Conservation (phyloP, 2,329 filamentous ascomycete species). For the Botrytis squamosa region DNA sequence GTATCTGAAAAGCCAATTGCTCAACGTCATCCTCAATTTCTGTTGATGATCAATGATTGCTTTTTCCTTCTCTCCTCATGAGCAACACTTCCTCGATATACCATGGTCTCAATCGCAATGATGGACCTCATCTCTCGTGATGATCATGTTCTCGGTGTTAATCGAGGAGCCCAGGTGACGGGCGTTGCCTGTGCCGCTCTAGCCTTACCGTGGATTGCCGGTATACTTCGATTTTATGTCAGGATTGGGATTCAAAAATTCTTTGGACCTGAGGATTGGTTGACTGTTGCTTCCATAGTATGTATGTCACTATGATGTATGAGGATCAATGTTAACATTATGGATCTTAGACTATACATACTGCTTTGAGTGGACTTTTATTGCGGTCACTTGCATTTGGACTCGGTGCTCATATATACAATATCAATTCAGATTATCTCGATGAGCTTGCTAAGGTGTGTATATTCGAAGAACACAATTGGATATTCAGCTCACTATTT, state of each 20-base stretch:
- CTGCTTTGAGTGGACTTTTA: constrained; percentile 32
- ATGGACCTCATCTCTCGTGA: not conserved
- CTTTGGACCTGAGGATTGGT: constrained; percentile 38
- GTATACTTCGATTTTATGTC: constrained; percentile 36
- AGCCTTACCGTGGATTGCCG: constrained; percentile 39
- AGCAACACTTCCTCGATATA: not conserved
- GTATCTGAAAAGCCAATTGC: not conserved
- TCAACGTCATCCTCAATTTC: not conserved
- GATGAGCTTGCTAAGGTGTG: constrained; percentile 33
- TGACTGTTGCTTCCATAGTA: constrained; percentile 36
- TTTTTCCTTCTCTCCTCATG: not conserved
- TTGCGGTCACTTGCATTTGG: constrained; percentile 31
- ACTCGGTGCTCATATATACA: constrained; percentile 36
- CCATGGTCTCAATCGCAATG: not conserved
- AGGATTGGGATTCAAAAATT: constrained; percentile 35
- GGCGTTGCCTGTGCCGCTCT: constrained; percentile 41
- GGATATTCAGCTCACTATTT: not conserved
- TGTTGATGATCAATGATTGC: not conserved
- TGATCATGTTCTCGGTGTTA: constrained; percentile 19
- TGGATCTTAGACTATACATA: constrained; percentile 31
- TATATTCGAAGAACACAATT: not conserved
- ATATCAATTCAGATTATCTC: constrained; percentile 28
- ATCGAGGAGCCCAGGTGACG: constrained; percentile 34
- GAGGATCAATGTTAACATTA: not conserved
- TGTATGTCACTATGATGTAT: not conserved